Percentiles rank a stretch among this genome's conserved stretches.
Conservation (phyloP, 192 early-diverging fungal species). For the Coemansia sp. region DNA sequence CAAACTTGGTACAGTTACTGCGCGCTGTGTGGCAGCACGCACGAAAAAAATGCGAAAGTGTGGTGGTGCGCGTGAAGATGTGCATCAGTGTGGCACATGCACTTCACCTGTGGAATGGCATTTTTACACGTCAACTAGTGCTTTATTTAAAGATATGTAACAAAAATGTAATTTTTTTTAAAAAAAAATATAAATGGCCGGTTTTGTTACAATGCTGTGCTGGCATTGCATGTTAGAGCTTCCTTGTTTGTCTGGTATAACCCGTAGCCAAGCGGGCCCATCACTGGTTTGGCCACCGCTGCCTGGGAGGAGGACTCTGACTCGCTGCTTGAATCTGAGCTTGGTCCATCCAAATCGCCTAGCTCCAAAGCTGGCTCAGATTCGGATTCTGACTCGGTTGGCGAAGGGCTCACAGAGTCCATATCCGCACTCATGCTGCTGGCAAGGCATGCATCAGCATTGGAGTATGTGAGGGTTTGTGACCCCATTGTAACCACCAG, state of each 20-base stretch:
- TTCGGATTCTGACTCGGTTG: background rate
- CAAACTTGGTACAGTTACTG: too few species aligned
- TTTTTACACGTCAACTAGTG: too few species aligned
- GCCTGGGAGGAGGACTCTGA: background rate
- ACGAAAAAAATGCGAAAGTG: too few species aligned
- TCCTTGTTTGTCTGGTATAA: slow-evolving; percentile 1
- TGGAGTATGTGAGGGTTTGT: background rate
- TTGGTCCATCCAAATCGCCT: background rate
- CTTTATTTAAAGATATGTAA: too few species aligned
- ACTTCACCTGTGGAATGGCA: too few species aligned
- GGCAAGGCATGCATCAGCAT: background rate
- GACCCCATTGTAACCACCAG: background rate
- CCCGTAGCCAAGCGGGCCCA: background rate
- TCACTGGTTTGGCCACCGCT: background rate
- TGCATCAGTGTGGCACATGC: too few species aligned
- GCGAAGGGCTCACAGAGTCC: too few species aligned
- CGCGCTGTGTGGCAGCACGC: too few species aligned
- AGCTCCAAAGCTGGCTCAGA: background rate
- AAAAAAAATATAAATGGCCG: too few species aligned
- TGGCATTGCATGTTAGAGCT: background rate
- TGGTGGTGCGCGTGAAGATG: too few species aligned
- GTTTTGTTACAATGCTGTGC: too few species aligned
- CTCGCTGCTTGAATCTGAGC: background rate
- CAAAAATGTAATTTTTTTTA: too few species aligned
- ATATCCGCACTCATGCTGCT: background rate